Percentiles rank a stretch among this genome's conserved stretches.
Evolutionary conservation across 2,329 filamentous ascomycete genomes (phyloP).

Genomic region (Phialocephala sp.): DNA sequence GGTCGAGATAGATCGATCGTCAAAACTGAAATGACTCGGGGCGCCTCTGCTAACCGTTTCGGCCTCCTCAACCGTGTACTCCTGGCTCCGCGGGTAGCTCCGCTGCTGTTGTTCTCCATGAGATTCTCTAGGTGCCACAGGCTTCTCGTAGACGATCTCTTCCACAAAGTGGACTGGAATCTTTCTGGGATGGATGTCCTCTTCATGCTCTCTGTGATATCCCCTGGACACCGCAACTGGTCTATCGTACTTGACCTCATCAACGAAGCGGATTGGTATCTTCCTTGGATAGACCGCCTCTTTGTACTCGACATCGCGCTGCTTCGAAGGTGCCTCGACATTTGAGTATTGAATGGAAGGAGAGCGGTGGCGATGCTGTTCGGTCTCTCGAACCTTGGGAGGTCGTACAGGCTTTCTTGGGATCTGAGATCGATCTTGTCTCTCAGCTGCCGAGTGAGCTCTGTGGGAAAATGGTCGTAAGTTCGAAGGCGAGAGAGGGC

Average conservation of each 20-base stretch:
- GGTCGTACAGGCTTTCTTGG: constrained; percentile 4
- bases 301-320: constrained; percentile 1
- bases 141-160: constrained; percentile 12
- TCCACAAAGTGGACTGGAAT: background rate
- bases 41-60: background rate
- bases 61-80: constrained; percentile 8
- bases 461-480: background rate
- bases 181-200: background rate
- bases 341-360: constrained; percentile 23
- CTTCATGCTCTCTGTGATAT: background rate
- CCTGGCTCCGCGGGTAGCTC: background rate
- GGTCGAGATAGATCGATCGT: background rate
- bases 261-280: background rate
- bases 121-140: constrained; percentile 2
- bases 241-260: background rate
- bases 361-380: constrained; percentile 16
- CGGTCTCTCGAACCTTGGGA: constrained; percentile 8
- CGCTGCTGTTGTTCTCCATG: background rate
- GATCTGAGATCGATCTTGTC: background rate
- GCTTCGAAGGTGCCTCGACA: constrained; percentile 15
- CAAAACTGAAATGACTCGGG: background rate
- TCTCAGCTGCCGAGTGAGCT: background rate
- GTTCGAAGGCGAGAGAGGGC: background rate
- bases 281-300: constrained; percentile 12
- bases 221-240: background rate